A percentile compares a stretch with the other conserved stretches of the same genome.
phyloP scores from a whole-genome alignment of 2,329 filamentous ascomycete species.

The Sclerotinia minor region DNA sequence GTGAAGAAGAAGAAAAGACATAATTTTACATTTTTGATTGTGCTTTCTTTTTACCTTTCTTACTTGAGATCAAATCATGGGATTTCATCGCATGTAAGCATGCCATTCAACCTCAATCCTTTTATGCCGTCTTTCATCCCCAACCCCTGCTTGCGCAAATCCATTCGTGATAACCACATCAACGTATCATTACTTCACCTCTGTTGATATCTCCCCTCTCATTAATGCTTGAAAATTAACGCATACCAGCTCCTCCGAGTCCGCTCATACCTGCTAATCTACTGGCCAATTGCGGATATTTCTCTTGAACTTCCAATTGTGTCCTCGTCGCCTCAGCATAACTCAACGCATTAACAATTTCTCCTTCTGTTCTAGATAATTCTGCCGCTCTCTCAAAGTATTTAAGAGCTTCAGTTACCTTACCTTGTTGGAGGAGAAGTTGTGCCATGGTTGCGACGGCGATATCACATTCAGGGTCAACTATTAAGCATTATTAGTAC shows the following conservation, averaged over 20 bases:
- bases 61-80: slow-evolving; percentile 21
- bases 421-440: slow-evolving; percentile 93
- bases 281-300: slow-evolving; percentile 76
- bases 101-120: slow-evolving; percentile 2
- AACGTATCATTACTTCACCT: background rate
- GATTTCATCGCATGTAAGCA: slow-evolving; percentile 15
- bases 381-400: slow-evolving; percentile 98
- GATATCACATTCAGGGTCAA: slow-evolving; percentile 98
- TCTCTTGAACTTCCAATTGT: slow-evolving; percentile 87
- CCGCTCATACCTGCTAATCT: slow-evolving; percentile 65
- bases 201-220: background rate
- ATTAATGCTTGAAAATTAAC: slow-evolving; percentile 30
- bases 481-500: slow-evolving; percentile 48
- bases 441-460: slow-evolving; percentile 98
- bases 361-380: slow-evolving; percentile 88
- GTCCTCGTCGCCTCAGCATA: slow-evolving; percentile 97
- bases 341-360: slow-evolving; percentile 93
- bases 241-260: slow-evolving; percentile 35
- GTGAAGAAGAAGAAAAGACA: background rate
- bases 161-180: slow-evolving; percentile 1
- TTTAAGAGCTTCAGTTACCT: slow-evolving; percentile 89
- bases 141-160: background rate
- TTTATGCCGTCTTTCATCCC: background rate
- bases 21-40: slow-evolving; percentile 19
- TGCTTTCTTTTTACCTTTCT: slow-evolving; percentile 20